Evolutionary conservation across 106 monocot genomes (phyloP), one percentile per base, ranked within the genome.

Genomic region (Chionographis japonica): DNA sequence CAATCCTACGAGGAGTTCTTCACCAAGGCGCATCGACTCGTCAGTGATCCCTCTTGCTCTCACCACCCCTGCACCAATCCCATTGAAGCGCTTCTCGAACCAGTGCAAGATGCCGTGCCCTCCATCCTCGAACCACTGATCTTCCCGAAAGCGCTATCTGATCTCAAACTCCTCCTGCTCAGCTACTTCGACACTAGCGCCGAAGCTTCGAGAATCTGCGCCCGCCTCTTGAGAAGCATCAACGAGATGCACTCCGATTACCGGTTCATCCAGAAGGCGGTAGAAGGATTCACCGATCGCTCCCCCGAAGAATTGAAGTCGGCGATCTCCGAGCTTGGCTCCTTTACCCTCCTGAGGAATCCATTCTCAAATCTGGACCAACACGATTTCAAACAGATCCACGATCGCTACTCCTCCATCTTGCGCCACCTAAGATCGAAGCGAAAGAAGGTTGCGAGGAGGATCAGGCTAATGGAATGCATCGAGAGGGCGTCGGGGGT

Each of bases 121-220:
- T 42, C 67, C 4, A 54, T 60, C 19, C 78, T 78, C 15, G 72
- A 78, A 9, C 9, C 62, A 3, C 17, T 69, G 50, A n/a, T 68
- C 62, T 17, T 40, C 18, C 17, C 71, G 5, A 46, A 16, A 43
- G 42, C 66, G 12, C 13, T 42, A 17, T 50, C 60, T 50, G 27
- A 66, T 62, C 41, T 71, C 63, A 77, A 77, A 20, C 36, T 13
- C 4, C 60, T 78, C 15, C 39, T 72, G 19, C n/a, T 57, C 13
- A 58, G 6, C n/a, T 78, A 65, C 46, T 78, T 78, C 4, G 72
- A 67, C 1, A 40, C 55, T 18, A 78, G 78, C 9, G 72, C 78
- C 2, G 52, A 72, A 38, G 78, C 61, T 12, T 72, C 72, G 8
- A 42, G 18, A 46, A 35, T 67, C 10, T 78, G 72, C 70, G 61